Evolutionary conservation across 257 asterid genomes (phyloP).

Genomic region (Solanum pinnatisectum): DNA sequence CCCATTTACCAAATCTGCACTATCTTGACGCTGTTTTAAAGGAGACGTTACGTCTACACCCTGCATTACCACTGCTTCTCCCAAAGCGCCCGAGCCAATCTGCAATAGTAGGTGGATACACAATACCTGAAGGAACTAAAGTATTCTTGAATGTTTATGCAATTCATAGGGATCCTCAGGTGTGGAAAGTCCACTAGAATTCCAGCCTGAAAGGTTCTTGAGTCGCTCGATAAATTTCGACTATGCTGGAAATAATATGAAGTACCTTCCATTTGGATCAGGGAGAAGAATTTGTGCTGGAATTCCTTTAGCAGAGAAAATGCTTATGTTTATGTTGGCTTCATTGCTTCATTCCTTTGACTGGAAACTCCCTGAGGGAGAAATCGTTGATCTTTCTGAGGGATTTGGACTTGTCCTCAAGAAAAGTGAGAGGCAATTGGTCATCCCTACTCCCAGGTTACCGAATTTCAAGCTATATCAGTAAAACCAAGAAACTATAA

Average conservation of each 20-base stretch:
- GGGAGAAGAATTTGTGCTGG: constrained; percentile 38
- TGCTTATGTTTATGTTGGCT: constrained; percentile 22
- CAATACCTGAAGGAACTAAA: constrained; percentile 19
- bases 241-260: constrained; percentile 20
- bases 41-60: constrained; percentile 34
- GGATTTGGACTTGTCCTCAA: constrained; percentile 20
- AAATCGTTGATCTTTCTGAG: constrained; percentile 13
- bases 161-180: constrained; percentile 19
- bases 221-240: constrained; percentile 1
- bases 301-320: constrained; percentile 24
- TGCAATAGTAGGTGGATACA: constrained; percentile 18
- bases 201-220: constrained; percentile 37
- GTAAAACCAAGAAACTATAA: not conserved
- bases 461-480: not conserved
- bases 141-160: constrained; percentile 25
- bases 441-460: constrained; percentile 13
- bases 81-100: constrained; percentile 18
- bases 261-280: constrained; percentile 36
- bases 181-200: constrained; percentile 33
- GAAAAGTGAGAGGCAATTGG: constrained; percentile 20
- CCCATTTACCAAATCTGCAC: constrained; percentile 19
- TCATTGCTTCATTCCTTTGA: constrained; percentile 31
- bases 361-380: constrained; percentile 24
- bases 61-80: constrained; percentile 21
- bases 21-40: constrained; percentile 26